phyloP scores from a whole-genome alignment of 2,329 filamentous ascomycete genomes.

The Aureobasidium melanogenum region DNA sequence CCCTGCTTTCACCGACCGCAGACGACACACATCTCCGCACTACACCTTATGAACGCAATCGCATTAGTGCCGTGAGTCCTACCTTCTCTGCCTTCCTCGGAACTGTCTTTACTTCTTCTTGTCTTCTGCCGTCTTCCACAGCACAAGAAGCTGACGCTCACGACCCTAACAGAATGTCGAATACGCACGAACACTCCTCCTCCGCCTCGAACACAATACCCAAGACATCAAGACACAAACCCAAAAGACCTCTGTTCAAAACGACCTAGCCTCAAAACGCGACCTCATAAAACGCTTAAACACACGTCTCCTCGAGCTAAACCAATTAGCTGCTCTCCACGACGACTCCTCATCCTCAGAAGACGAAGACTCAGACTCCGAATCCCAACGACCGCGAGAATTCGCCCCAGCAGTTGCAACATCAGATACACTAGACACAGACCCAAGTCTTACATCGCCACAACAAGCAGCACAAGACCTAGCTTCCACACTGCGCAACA shows the following conservation, averaged over 20 bases:
- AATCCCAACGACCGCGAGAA: slow-evolving; percentile 33
- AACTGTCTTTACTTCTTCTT: not conserved
- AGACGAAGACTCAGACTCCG: slow-evolving; percentile 32
- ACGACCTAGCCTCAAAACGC: slow-evolving; percentile 55
- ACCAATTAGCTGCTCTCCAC: slow-evolving; percentile 43
- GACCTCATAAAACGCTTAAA: slow-evolving; percentile 57
- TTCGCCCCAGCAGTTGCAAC: slow-evolving; percentile 33
- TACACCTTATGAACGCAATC: slow-evolving; percentile 59
- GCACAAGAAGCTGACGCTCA: slow-evolving; percentile 31
- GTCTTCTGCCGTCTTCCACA: not conserved
- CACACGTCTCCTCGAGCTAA: slow-evolving; percentile 59
- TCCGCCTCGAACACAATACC: slow-evolving; percentile 62
- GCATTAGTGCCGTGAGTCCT: slow-evolving; percentile 43
- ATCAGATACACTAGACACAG: slow-evolving; percentile 27
- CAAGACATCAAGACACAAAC: slow-evolving; percentile 47
- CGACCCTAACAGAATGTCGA: slow-evolving; percentile 47
- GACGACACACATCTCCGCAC: slow-evolving; percentile 49
- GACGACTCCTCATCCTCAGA: slow-evolving; percentile 12
- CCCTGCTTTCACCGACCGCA: slow-evolving; percentile 50
- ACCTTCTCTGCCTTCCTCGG: not conserved
- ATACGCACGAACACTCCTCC: slow-evolving; percentile 59
- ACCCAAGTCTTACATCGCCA: slow-evolving; percentile 14
- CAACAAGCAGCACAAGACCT: slow-evolving; percentile 6
- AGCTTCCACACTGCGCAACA: not conserved
- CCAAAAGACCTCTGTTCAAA: slow-evolving; percentile 52